Evolutionary conservation across 75 land plant species (phyloP).

Genomic region (Selaginella moellendorffii): DNA sequence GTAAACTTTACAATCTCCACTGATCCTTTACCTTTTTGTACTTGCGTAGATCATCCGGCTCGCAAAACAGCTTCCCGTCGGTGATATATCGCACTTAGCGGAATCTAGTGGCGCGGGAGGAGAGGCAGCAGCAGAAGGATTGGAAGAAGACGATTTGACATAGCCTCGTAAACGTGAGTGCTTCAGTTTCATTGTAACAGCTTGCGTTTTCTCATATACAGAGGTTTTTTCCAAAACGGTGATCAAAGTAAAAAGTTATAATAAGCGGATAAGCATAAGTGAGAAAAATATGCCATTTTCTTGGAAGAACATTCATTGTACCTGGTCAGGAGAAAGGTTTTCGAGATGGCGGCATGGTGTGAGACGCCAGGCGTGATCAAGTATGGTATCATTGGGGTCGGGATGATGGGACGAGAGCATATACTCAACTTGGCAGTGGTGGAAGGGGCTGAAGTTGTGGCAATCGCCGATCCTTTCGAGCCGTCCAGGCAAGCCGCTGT

Average conservation of each 20-base stretch:
- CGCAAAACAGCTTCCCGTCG: constrained; percentile 58
- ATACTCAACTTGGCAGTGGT: constrained; percentile 58
- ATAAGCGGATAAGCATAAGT: no score
- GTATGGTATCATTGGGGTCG: constrained; percentile 91
- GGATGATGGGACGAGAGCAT: constrained; percentile 99
- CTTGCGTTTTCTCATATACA: no score
- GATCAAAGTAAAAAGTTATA: no score
- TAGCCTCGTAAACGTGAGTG: no score
- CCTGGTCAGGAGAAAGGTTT: no score
- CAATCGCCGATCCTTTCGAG: constrained; percentile 71
- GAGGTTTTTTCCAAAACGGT: no score
- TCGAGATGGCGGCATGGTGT: no score
- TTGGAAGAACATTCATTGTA: no score
- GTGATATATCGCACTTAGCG: not conserved
- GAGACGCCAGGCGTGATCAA: no score
- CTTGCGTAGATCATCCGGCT: constrained; percentile 63
- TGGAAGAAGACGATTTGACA: not conserved
- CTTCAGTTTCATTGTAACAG: no score
- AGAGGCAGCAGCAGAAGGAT: not conserved
- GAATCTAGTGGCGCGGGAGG: not conserved
- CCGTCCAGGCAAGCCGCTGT: constrained; percentile 56
- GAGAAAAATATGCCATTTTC: no score
- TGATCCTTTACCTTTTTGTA: not conserved
- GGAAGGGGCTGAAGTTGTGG: constrained; percentile 53
- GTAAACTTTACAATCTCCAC: not conserved